phyloP scores from a whole-genome alignment of 805 yeast species.

The Lipomyces sp. region DNA sequence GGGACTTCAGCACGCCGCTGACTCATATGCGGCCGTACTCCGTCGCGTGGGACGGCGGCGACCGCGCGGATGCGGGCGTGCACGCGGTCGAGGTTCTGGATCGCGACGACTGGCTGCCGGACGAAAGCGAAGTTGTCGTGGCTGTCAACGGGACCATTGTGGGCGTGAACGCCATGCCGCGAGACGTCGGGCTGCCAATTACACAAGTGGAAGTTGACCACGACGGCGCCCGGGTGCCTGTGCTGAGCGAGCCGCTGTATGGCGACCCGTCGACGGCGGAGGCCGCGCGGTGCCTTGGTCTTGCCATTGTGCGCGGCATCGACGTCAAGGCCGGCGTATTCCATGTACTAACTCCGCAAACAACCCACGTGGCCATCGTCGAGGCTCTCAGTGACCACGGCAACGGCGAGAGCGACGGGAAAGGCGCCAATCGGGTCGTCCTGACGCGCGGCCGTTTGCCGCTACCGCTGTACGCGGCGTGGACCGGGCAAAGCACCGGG shows the following conservation, averaged over 20 bases:
- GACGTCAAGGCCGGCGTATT: conserved; percentile 5
- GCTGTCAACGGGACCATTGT: conserved; percentile 40
- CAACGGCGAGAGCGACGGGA: neutral
- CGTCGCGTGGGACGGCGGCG: conserved; percentile 26
- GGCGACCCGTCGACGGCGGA: too few species aligned
- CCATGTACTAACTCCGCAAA: conserved; percentile 9
- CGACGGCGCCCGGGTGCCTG: neutral
- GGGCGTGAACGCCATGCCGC: conserved; percentile 29
- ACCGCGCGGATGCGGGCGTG: conserved; percentile 35
- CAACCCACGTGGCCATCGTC: neutral
- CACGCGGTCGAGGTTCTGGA: conserved; percentile 30
- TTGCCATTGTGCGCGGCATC: conserved; percentile 19
- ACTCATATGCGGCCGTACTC: conserved; percentile 37
- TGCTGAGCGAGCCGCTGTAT: too few species aligned
- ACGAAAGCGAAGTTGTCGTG: conserved; percentile 23
- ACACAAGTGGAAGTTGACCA: neutral
- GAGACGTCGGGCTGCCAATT: neutral
- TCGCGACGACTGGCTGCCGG: conserved; percentile 17
- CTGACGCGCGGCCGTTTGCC: conserved; percentile 20
- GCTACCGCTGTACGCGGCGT: conserved; percentile 17
- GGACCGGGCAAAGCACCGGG: conserved; percentile 14
- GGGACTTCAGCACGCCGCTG: conserved; percentile 35
- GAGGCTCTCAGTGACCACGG: neutral
- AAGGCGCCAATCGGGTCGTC: neutral
- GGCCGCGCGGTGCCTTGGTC: too few species aligned